A percentile compares a stretch with the other conserved stretches of the same genome.
phyloP scores from a whole-genome alignment of 2,329 filamentous ascomycete species.

The Teratosphaeria destructans region DNA sequence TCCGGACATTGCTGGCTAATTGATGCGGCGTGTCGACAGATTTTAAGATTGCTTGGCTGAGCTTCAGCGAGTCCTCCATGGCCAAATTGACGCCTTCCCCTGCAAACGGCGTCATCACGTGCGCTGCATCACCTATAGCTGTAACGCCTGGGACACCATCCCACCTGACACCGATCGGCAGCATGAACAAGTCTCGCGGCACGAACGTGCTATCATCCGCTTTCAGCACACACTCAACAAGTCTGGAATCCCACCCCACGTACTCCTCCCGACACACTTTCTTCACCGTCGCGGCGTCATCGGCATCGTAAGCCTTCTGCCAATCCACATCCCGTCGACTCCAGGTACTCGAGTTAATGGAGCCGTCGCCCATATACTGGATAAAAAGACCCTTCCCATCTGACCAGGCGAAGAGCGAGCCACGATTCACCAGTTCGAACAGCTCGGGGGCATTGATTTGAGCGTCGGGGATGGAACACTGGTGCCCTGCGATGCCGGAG shows the following conservation, averaged over 20 bases:
- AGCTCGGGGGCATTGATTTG: constrained; percentile 18
- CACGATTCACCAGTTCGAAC: constrained; percentile 26
- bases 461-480: constrained; percentile 22
- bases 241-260: constrained; percentile 22
- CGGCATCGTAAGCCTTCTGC: constrained; percentile 31
- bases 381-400: constrained; percentile 21
- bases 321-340: constrained; percentile 17
- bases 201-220: constrained; percentile 13
- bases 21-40: background rate
- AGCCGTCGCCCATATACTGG: constrained; percentile 19
- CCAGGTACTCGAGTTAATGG: constrained; percentile 21
- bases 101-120: constrained; percentile 37
- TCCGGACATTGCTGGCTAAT: constrained; percentile 20
- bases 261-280: constrained; percentile 2
- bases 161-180: constrained; percentile 30
- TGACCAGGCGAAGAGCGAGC: constrained; percentile 16
- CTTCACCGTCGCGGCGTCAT: constrained; percentile 5
- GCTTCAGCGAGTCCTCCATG: constrained; percentile 43
- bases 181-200: constrained; percentile 26
- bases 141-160: constrained; percentile 40
- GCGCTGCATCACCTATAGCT: constrained; percentile 49
- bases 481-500: constrained; percentile 20
- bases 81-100: constrained; percentile 52
- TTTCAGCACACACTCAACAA: constrained; percentile 18
- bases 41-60: constrained; percentile 36